Base-by-base conservation (phyloP, 2,329 filamentous ascomycete species). In the Diaporthe velutina region DNA sequence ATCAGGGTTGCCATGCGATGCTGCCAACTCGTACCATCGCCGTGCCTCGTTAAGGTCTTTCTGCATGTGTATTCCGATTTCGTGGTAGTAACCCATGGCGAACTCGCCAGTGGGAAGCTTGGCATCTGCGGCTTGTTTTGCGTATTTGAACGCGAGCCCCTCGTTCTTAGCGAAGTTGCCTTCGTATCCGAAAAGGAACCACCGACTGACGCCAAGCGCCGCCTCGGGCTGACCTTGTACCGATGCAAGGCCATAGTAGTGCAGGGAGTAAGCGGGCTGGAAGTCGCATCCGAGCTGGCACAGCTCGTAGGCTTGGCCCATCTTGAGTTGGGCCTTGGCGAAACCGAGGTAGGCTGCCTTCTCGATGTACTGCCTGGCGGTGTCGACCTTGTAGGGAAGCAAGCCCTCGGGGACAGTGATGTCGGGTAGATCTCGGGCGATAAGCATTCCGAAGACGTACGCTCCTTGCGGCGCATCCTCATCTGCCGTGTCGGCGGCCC, bases 401-500 rank as follows among this genome's bases (percentile, higher is more conserved):
- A 92, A 90, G 48, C 85, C 85, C 17, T 91, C 90, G 0, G 97
- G 96, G 12, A 98, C 88, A 71, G 88, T 90, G 77, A 99, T 95
- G 81, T 98, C 96, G n/a, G 96, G 95, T 30, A 99, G 89, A 80
- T 98, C 96, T 72, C 94, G 90, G 8, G 95, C 94, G 77, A 98
- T 91, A 73, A 99, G 91, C 95, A 99, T 98, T 74, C 97, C 97
- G 80, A 97, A 95, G 33, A 98, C 93, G 82, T 98, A 99, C 57
- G 97, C 96, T 58, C 97, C 97, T 80, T 99, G 97, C 0, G 97
- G 96, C 13, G 97, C 95, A 83, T 99, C 98, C 84, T 98, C 96
- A 81, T 99, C 97, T 8, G 96, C 95, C 5, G 92, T 94, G 77
- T 96, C 92, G 38, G 97, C 96, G 57, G 96, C 95, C 75, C 91